Evolutionary conservation across 139 green algal genomes (phyloP).

Genomic region (Chlorella vulgaris): DNA sequence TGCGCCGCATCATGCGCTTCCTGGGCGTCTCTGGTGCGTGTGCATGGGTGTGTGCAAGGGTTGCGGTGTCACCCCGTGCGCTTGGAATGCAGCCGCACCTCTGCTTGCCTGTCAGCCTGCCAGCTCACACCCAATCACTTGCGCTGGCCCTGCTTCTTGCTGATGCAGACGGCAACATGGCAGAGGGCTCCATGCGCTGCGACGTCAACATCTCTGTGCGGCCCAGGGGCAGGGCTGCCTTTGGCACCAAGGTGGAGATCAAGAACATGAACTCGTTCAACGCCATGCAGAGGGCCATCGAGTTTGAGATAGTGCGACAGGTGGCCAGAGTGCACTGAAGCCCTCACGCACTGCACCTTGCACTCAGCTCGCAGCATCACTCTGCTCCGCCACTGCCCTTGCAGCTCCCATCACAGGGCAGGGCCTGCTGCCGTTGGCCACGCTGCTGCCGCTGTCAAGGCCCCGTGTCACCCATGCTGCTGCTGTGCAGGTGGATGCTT

Average conservation of each 20-base stretch:
- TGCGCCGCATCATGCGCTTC: slow-evolving; percentile 88
- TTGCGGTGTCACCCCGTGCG: no score
- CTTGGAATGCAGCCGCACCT: no score
- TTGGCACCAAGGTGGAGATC: slow-evolving; percentile 98
- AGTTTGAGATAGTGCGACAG: slow-evolving; percentile 93
- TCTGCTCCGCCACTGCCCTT: no score
- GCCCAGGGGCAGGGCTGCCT: slow-evolving; percentile 44
- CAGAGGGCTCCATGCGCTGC: slow-evolving; percentile 87
- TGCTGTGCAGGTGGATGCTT: slow-evolving; percentile 62
- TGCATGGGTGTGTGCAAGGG: background rate
- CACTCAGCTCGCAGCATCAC: no score
- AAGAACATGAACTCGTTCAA: slow-evolving; percentile 99
- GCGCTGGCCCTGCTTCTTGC: background rate
- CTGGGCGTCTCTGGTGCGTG: slow-evolving; percentile 84
- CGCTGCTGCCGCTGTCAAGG: background rate
- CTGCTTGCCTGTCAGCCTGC: no score
- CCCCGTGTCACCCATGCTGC: background rate
- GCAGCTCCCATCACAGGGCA: no score
- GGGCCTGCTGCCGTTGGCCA: no score
- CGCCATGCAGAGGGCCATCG: slow-evolving; percentile 93
- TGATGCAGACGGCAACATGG: slow-evolving; percentile 31
- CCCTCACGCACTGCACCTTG: no score
- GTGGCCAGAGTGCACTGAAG: slow-evolving; percentile 39
- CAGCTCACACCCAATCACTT: background rate
- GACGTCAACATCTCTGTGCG: slow-evolving; percentile 94